These are phyloP conservation scores for Graphilbum fragrans DNA, from an alignment of 2,329 filamentous ascomycete species.

Conservation along the genomic window DNA sequence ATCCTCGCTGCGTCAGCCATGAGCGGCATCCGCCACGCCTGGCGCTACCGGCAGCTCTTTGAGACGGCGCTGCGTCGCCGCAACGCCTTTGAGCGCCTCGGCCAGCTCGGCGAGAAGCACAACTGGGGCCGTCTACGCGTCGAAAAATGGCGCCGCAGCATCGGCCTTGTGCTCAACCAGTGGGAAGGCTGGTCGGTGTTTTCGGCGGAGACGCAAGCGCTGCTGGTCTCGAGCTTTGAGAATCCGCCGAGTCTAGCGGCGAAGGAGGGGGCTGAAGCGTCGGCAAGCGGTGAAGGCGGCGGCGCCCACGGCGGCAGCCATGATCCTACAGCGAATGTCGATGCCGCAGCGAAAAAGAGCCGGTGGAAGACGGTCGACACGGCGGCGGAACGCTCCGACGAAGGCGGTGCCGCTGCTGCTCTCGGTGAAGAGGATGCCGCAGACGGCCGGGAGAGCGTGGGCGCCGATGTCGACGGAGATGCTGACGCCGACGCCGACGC, in stretches of 20 bases:
- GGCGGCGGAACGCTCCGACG: slow-evolving; percentile 4
- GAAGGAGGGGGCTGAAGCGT: slow-evolving; percentile 20
- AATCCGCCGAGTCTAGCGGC: slow-evolving; percentile 43
- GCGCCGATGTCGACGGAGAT: not conserved
- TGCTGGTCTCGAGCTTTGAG: slow-evolving; percentile 59
- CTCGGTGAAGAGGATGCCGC: not conserved
- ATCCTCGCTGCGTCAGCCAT: slow-evolving; percentile 68
- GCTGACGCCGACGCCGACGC: slow-evolving; percentile 4
- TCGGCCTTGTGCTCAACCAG: slow-evolving; percentile 54
- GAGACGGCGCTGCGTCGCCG: slow-evolving; percentile 57
- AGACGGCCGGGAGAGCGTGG: not conserved
- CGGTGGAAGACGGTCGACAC: slow-evolving; percentile 41
- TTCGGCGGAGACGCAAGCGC: slow-evolving; percentile 58
- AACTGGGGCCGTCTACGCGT: slow-evolving; percentile 71
- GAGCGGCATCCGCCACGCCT: slow-evolving; percentile 69
- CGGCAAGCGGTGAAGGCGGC: not conserved
- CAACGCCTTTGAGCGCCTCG: slow-evolving; percentile 63
- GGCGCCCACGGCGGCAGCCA: not conserved
- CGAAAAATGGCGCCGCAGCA: slow-evolving; percentile 74
- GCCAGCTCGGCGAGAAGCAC: slow-evolving; percentile 57
- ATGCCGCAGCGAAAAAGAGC: slow-evolving; percentile 21
- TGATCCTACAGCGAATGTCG: not conserved
- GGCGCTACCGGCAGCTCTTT: slow-evolving; percentile 75
- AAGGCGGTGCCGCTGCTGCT: not conserved
- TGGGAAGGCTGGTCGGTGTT: slow-evolving; percentile 69